Evolutionary conservation across 2,329 filamentous ascomycete genomes (phyloP).

Genomic region (Penicillium sumatraense): DNA sequence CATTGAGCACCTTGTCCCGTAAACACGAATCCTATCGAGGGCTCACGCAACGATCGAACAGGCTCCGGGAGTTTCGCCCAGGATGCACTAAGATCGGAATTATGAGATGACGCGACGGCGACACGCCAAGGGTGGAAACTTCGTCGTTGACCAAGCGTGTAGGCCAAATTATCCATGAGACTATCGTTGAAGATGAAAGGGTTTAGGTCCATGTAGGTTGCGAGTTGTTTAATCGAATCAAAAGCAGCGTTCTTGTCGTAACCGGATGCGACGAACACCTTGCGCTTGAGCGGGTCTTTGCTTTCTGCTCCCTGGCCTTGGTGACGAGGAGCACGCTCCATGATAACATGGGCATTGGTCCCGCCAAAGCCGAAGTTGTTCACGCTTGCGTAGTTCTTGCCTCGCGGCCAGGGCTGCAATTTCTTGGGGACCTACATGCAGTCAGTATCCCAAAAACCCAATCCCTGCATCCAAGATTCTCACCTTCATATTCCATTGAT

Average conservation of each 20-base stretch:
- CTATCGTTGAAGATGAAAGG: slow-evolving; percentile 22
- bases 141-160: slow-evolving; percentile 27
- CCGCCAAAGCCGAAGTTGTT: slow-evolving; percentile 44
- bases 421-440: slow-evolving; percentile 23
- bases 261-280: slow-evolving; percentile 22
- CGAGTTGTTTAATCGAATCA: slow-evolving; percentile 16
- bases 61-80: slow-evolving; percentile 18
- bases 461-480: no score
- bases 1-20: slow-evolving; percentile 45
- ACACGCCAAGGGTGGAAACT: slow-evolving; percentile 27
- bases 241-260: slow-evolving; percentile 23
- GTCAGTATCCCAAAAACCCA: not conserved
- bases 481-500: slow-evolving; percentile 33
- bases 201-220: slow-evolving; percentile 21
- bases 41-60: slow-evolving; percentile 21
- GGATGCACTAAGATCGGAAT: slow-evolving; percentile 17
- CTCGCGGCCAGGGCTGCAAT: slow-evolving; percentile 31
- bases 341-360: slow-evolving; percentile 38
- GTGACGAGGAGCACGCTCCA: slow-evolving; percentile 27
- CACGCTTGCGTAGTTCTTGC: slow-evolving; percentile 30
- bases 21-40: slow-evolving; percentile 38
- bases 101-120: slow-evolving; percentile 18
- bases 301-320: slow-evolving; percentile 21
- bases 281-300: slow-evolving; percentile 16
- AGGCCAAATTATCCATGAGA: slow-evolving; percentile 25